Evolutionary conservation across 2,329 filamentous ascomycete species (phyloP).

Genomic region (Emericellopsis atlantica): DNA sequence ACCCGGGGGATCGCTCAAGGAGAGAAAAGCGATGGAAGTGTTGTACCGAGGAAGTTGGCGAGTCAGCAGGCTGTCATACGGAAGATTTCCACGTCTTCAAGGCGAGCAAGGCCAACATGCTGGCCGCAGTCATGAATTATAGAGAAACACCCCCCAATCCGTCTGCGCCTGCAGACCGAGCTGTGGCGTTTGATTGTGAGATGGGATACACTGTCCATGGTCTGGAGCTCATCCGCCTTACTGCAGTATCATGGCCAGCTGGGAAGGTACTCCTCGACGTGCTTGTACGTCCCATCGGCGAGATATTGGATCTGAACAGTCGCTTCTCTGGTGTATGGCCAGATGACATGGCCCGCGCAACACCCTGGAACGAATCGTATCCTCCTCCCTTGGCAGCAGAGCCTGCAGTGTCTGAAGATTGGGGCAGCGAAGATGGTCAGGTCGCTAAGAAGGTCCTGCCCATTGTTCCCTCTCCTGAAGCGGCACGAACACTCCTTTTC

Average conservation of each 20-base stretch:
- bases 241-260: constrained; percentile 75
- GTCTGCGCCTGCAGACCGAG: constrained; percentile 35
- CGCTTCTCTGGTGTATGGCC: constrained; percentile 79
- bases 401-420: too few relatives aligned
- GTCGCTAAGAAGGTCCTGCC: constrained; percentile 35
- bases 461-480: constrained; percentile 63
- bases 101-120: constrained; percentile 57
- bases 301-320: constrained; percentile 82
- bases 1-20: constrained; percentile 42
- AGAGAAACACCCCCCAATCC: constrained; percentile 59
- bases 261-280: constrained; percentile 69
- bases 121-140: constrained; percentile 73
- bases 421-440: constrained; percentile 14
- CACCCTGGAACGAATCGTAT: constrained; percentile 29
- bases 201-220: constrained; percentile 92
- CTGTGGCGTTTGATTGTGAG: constrained; percentile 87
- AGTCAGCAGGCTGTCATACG: constrained; percentile 61
- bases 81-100: constrained; percentile 78
- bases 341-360: constrained; percentile 61
- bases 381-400: constrained; percentile 1
- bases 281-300: constrained; percentile 71
- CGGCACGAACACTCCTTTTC: constrained; percentile 68
- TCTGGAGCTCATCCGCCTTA: constrained; percentile 80
- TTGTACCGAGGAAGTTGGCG: constrained; percentile 63
- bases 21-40: constrained; percentile 59